Base-by-base conservation (phyloP, 352 stramenopile species). In the Pythium monospermum region DNA sequence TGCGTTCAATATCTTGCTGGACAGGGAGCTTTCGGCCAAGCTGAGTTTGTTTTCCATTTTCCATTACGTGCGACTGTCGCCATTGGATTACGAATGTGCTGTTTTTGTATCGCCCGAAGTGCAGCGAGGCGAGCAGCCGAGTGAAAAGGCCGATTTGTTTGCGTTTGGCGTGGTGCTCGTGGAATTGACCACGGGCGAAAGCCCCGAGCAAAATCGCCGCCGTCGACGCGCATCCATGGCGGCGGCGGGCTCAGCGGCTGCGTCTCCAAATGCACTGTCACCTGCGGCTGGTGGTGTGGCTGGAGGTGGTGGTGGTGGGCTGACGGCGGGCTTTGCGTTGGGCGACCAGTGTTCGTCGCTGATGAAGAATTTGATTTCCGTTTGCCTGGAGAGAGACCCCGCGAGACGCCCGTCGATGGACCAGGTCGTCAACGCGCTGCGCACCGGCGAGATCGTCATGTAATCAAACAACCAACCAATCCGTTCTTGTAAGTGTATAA, bases 131-230 rank as follows among this genome's bases (percentile, higher is more conserved):
- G 74, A 87, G 38, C 73, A 85, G 46, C 77, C 77, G 31, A 86
- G 71, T 0, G 79, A 88, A 28, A 77, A 71, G 54, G 69, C 79
- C 15, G 79, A 93, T 23, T 75, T 89, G 15, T 93, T 81, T 57
- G 66, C 82, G 39, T 86, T 93, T 44, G 82, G 79, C 26, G 77
- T 93, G 19, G 54, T 91, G 22, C 71, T 93, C 27, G 79, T 89
- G 22, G 82, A 93, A 51, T 68, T 93, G 23, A 77, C 87, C 44
- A 73, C 78, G 5, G 75, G 77, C 18, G 74, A 87, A 52, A 83
- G 73, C 22, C 82, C 79, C 0, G 69, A 84, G 32, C 66, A 79
- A 47, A 85, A 92, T 52, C 64, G 71, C 18, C 53, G 69, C 27
- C 74, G 65, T 1, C 52, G 78, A 21, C n/a, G n/a, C n/a, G n/a